Percentiles rank a stretch among this genome's conserved stretches.
phyloP scores from a whole-genome alignment of 1,139 yeast species.

The Kodamaea ohmeri region DNA sequence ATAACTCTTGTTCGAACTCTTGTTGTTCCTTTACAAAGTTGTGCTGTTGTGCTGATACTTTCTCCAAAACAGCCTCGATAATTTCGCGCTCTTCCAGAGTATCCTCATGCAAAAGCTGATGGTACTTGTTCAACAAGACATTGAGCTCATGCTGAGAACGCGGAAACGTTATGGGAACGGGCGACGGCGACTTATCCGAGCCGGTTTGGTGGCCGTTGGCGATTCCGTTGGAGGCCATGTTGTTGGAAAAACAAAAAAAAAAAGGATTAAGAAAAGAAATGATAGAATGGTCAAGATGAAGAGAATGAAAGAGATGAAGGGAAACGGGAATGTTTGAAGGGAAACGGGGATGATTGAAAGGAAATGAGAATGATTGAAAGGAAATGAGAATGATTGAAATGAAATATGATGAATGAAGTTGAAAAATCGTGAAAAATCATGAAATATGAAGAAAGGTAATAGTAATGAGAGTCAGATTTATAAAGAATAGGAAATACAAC shows the following conservation, averaged over 20 bases:
- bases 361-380: not conserved
- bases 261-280: not conserved
- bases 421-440: too few relatives aligned
- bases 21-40: slow-evolving; percentile 24
- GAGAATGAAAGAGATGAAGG: not conserved
- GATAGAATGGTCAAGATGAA: not conserved
- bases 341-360: too few relatives aligned
- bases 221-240: slow-evolving; percentile 2
- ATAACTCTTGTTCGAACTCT: slow-evolving; percentile 18
- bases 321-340: too few relatives aligned
- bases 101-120: slow-evolving; percentile 21
- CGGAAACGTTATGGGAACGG: slow-evolving; percentile 22
- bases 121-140: slow-evolving; percentile 33
- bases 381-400: too few relatives aligned
- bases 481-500: too few relatives aligned
- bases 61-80: slow-evolving; percentile 33
- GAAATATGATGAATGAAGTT: too few relatives aligned
- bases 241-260: slow-evolving; percentile 4
- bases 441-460: too few relatives aligned
- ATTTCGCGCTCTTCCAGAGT: slow-evolving; percentile 20
- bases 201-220: slow-evolving; percentile 2
- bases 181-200: slow-evolving; percentile 3
- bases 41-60: slow-evolving; percentile 31
- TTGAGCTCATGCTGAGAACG: slow-evolving; percentile 31
- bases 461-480: too few relatives aligned